A percentile compares a stretch with the other conserved stretches of the same genome.
These are phyloP conservation scores for Botrytis aclada DNA, from an alignment of 2,329 filamentous ascomycete genomes.

Conservation along the genomic window DNA sequence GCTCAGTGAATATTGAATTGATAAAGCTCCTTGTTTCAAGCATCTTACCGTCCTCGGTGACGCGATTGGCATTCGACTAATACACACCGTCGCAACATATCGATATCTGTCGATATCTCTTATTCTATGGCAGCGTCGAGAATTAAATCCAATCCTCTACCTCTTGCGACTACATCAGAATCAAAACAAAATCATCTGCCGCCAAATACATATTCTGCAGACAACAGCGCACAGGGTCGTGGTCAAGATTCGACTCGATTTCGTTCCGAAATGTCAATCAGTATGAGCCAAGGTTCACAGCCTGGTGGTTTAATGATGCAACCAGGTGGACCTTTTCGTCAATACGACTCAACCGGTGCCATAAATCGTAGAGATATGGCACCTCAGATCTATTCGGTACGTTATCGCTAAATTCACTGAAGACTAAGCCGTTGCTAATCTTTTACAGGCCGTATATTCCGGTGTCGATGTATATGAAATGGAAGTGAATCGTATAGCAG, in stretches of 20 bases:
- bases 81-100: background rate
- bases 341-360: constrained; percentile 33
- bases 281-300: constrained; percentile 38
- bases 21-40: background rate
- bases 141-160: constrained; percentile 31
- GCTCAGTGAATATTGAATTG: constrained; percentile 13
- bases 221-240: constrained; percentile 29
- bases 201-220: constrained; percentile 26
- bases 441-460: constrained; percentile 75
- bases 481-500: constrained; percentile 88
- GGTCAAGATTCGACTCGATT: constrained; percentile 25
- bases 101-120: constrained; percentile 12
- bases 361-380: constrained; percentile 32
- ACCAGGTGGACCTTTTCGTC: constrained; percentile 33
- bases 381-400: constrained; percentile 62
- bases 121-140: constrained; percentile 33
- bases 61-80: constrained; percentile 18
- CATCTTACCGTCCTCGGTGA: constrained; percentile 8
- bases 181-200: constrained; percentile 34
- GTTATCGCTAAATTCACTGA: constrained; percentile 30
- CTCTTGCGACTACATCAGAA: constrained; percentile 33
- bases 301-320: constrained; percentile 38
- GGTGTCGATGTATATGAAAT: constrained; percentile 97
- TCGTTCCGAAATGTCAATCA: constrained; percentile 37
- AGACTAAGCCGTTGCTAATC: constrained; percentile 9